A percentile compares a stretch with the other conserved stretches of the same genome.
Conservation (phyloP, 495 filamentous ascomycete species). For the Thermothielavioides terrestris region DNA sequence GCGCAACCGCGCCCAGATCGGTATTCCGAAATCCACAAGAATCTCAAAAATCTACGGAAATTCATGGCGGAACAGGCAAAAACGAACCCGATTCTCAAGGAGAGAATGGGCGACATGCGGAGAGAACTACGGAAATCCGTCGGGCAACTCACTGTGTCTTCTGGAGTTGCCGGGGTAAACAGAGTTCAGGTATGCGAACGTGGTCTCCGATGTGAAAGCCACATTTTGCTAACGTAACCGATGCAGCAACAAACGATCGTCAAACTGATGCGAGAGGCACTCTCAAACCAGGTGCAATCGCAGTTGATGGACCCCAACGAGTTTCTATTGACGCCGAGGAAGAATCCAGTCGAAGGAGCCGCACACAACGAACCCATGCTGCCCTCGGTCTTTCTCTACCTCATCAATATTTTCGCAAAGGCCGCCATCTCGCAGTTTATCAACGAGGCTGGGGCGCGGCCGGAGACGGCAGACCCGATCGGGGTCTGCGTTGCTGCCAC, state of each 20-base stretch:
- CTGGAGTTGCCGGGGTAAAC: constrained; percentile 51
- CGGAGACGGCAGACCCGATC: constrained; percentile 68
- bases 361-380: constrained; percentile 44
- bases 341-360: constrained; percentile 43
- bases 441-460: constrained; percentile 60
- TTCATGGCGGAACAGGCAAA: constrained; percentile 45
- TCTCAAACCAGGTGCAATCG: constrained; percentile 37
- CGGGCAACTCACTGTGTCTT: constrained; percentile 55
- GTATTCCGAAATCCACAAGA: constrained; percentile 62
- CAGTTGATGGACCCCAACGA: constrained; percentile 56
- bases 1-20: constrained; percentile 25
- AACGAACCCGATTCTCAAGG: constrained; percentile 43
- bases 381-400: constrained; percentile 69
- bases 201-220: not conserved
- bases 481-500: constrained; percentile 67
- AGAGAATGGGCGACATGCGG: constrained; percentile 63
- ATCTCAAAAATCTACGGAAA: constrained; percentile 62
- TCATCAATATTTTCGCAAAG: constrained; percentile 78
- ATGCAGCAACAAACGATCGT: constrained; percentile 32
- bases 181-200: constrained; percentile 41
- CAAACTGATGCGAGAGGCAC: constrained; percentile 40
- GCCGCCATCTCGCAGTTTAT: constrained; percentile 64
- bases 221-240: not conserved
- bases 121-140: constrained; percentile 60
- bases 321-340: constrained; percentile 54